A percentile compares a stretch with the other conserved stretches of the same genome.
phyloP scores from a whole-genome alignment of 2,329 filamentous ascomycete genomes.

The Talaromyces pinophilus region DNA sequence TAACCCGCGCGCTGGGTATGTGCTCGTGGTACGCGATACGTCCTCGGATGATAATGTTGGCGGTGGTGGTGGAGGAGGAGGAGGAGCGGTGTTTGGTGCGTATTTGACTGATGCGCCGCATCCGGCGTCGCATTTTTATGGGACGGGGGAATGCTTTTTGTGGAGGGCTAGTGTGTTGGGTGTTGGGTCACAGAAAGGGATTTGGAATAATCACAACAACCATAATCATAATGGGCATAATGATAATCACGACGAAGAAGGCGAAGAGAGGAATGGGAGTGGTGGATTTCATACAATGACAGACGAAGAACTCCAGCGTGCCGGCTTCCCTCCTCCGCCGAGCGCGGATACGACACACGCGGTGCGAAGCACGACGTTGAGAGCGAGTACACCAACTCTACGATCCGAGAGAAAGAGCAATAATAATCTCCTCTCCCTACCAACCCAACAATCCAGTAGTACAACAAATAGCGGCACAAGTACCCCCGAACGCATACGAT shows the following conservation, averaged over 20 bases:
- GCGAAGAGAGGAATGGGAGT: too few species aligned
- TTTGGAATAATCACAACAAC: conserved; percentile 19
- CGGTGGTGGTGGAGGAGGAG: background rate
- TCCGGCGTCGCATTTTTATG: conserved; percentile 81
- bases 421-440: background rate
- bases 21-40: conserved; percentile 80
- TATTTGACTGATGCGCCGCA: conserved; percentile 89
- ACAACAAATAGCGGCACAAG: conserved; percentile 48
- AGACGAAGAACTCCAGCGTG: conserved; percentile 50
- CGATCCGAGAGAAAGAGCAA: background rate
- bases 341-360: conserved; percentile 65
- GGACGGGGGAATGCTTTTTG: conserved; percentile 93
- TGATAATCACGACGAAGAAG: background rate
- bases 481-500: conserved; percentile 76
- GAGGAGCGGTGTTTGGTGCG: conserved; percentile 72
- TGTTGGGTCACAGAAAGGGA: conserved; percentile 41
- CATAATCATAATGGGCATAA: background rate
- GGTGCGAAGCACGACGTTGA: conserved; percentile 60
- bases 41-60: conserved; percentile 30
- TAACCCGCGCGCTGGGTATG: conserved; percentile 75
- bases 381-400: conserved; percentile 33
- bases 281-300: conserved; percentile 26
- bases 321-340: conserved; percentile 68
- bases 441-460: too few species aligned
- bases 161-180: conserved; percentile 74